These are phyloP conservation scores for Ganoderma lingzhi DNA, from an alignment of 1,284 basidiomycete species.

Conservation along the genomic window DNA sequence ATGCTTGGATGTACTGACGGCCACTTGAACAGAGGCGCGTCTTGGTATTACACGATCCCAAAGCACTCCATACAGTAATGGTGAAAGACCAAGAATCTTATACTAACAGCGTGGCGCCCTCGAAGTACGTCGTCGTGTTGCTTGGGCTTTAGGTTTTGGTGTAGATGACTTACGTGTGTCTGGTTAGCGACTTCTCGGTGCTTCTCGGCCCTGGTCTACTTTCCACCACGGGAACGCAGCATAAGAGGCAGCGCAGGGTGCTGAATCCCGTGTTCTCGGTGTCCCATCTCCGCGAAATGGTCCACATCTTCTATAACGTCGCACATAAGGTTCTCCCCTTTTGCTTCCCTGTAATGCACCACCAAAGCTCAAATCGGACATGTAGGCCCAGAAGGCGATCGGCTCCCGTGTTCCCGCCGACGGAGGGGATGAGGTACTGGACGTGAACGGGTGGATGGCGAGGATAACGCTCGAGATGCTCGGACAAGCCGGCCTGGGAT, in stretches of 20 bases:
- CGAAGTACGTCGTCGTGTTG: conserved; percentile 3
- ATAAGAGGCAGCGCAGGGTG: conserved; percentile 11
- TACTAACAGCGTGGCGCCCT: background rate
- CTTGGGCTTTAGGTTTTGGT: background rate
- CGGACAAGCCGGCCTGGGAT: conserved; percentile 21
- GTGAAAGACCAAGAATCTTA: conserved; percentile 20
- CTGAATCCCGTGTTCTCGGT: conserved; percentile 3
- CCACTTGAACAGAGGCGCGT: conserved; percentile 1
- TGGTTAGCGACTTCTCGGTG: background rate
- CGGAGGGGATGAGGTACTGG: conserved; percentile 1
- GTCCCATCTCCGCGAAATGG: conserved; percentile 11
- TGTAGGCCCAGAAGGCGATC: background rate
- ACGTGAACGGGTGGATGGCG: conserved; percentile 18
- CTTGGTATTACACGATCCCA: conserved; percentile 12
- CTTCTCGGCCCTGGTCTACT: conserved; percentile 11
- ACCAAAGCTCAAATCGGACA: background rate
- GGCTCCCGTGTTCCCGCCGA: conserved; percentile 13
- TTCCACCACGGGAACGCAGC: conserved; percentile 1
- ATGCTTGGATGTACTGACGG: background rate
- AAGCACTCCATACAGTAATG: conserved; percentile 17
- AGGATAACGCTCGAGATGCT: conserved; percentile 22
- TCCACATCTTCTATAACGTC: conserved; percentile 11
- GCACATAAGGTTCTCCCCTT: conserved; percentile 6
- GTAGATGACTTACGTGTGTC: background rate
- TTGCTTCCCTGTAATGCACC: no score